A percentile compares a stretch with the other conserved stretches of the same genome.
Conservation (phyloP, 2,329 filamentous ascomycete genomes). For the Aspergillus intermedius region DNA sequence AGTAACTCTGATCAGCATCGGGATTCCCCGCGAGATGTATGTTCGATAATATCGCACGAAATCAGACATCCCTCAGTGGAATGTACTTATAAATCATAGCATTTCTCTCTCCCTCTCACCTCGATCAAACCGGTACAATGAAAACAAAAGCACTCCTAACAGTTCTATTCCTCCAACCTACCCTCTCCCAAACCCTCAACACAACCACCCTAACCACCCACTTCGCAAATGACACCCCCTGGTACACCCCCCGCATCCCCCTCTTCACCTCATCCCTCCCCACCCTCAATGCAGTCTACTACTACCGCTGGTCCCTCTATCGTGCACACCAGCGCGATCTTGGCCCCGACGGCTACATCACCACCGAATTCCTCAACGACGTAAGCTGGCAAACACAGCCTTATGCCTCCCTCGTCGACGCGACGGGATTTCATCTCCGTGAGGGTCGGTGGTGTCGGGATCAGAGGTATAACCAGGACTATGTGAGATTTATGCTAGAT, state of each 20-base stretch:
- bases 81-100: too few relatives aligned
- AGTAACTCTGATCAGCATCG: too few relatives aligned
- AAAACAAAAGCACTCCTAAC: too few relatives aligned
- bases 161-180: too few relatives aligned
- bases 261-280: slow-evolving; percentile 10
- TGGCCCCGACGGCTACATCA: slow-evolving; percentile 38
- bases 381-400: slow-evolving; percentile 37
- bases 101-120: too few relatives aligned
- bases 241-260: slow-evolving; percentile 14
- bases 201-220: neutral
- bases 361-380: slow-evolving; percentile 41
- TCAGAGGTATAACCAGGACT: slow-evolving; percentile 40
- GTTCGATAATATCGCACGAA: too few relatives aligned
- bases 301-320: slow-evolving; percentile 43
- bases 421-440: slow-evolving; percentile 39
- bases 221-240: slow-evolving; percentile 13
- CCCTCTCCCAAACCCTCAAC: too few relatives aligned
- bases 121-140: too few relatives aligned
- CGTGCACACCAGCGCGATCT: slow-evolving; percentile 41
- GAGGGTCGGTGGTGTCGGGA: slow-evolving; percentile 43
- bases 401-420: slow-evolving; percentile 40
- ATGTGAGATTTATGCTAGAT: slow-evolving; percentile 37
- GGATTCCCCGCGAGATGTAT: too few relatives aligned
- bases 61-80: too few relatives aligned
- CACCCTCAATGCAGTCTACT: slow-evolving; percentile 35